Evolutionary conservation across 495 filamentous ascomycete genomes (phyloP), one percentile per base, ranked within the genome.

Genomic region (Tuber calosporum): DNA sequence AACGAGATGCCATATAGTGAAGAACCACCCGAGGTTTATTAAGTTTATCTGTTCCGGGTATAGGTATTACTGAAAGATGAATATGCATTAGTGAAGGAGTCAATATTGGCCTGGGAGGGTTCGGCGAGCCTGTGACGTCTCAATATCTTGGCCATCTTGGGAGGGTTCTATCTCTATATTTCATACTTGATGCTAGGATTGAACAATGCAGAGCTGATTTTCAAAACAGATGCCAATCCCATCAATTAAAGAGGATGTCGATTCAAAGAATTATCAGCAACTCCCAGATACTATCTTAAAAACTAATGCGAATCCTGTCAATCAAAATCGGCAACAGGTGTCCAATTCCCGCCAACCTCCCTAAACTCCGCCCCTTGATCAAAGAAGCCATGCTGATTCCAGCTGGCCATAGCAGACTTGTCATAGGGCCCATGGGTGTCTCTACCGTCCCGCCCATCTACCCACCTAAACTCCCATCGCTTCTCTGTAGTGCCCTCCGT

Each of bases 351-450:
- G 38, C 73, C 78, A 67, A 75, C 73, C 62, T 83, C 85, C 70
- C 90, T 85, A 80, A 98, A 98, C 82, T 98, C 94, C 37, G 97
- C 92, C 0, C 92, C 94, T 77, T 96, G 92, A 2, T 90, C 93
- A 84, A 99, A 99, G 77, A 97, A 98, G 7, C 96, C 96, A 17
- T 93, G 92, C 71, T 90, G 87, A 74, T 90, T 87, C 95, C 95
- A 99, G 0, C 91, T 89, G 67, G 86, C 86, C 95, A 99, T 99
- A 68, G 89, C 93, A 0, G 84, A 78, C 20, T 87, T 89, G 79
- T 96, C 92, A 81, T 94, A 99, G 1, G 94, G 93, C 0, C 95
- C 96, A 82, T 98, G 91, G 42, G 87, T 86, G 68, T 89, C 86
- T 0, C 88, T 92, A 4, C 88, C 90, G 79, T 97, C 95, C n/a